A percentile compares a stretch with the other conserved stretches of the same genome.
phyloP scores from a whole-genome alignment of 2,329 filamentous ascomycete species.

The Bipolaris victoriae region DNA sequence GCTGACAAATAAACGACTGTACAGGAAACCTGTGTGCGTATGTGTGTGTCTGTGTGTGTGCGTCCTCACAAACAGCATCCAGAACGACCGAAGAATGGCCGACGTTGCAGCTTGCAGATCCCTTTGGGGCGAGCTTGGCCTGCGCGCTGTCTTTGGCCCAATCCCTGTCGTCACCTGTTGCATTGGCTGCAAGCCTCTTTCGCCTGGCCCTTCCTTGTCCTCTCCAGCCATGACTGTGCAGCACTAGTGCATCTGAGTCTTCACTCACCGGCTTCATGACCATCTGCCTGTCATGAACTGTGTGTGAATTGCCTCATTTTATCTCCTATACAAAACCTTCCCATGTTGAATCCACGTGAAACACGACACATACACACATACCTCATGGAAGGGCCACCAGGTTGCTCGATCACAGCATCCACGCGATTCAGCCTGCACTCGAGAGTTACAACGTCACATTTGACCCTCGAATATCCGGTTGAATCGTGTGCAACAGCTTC shows the following conservation, averaged over 20 bases:
- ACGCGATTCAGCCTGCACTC: conserved; percentile 4
- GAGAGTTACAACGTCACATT: conserved; percentile 9
- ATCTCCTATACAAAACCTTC: conserved; percentile 8
- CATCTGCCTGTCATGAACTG: conserved; percentile 3
- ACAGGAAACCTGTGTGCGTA: conserved; percentile 8
- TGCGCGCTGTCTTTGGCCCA: conserved; percentile 10
- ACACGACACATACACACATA: not conserved
- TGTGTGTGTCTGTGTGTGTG: not conserved
- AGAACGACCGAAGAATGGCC: conserved; percentile 42
- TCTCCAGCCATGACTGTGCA: conserved; percentile 14
- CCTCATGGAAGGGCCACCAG: not conserved
- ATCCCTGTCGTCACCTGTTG: conserved; percentile 19
- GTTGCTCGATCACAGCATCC: conserved; percentile 6
- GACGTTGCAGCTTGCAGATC: conserved; percentile 31
- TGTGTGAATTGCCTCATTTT: conserved; percentile 13
- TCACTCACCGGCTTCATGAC: conserved; percentile 7
- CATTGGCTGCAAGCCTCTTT: conserved; percentile 19
- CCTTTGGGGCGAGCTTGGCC: conserved; percentile 22
- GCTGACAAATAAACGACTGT: conserved; percentile 25
- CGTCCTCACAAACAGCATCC: conserved; percentile 13
- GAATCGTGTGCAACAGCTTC: conserved; percentile 10
- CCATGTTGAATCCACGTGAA: conserved; percentile 8
- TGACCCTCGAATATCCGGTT: conserved; percentile 14
- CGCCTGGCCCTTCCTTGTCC: conserved; percentile 23
- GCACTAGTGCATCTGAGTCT: conserved; percentile 19